phyloP scores from a whole-genome alignment of 805 yeast species.

The Pachysolen tannophilus region DNA sequence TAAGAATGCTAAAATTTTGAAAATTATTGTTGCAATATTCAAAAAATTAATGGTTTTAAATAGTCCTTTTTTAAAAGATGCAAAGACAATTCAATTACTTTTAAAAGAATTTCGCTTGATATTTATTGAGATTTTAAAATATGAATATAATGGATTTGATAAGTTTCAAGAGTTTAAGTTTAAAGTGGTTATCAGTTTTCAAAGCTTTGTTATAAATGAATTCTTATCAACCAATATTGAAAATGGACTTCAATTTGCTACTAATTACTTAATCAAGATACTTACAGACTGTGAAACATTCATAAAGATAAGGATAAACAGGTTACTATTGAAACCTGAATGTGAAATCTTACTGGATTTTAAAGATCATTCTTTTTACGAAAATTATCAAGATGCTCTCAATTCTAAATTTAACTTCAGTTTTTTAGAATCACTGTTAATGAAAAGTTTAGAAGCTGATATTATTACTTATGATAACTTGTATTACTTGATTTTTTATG shows the following conservation, averaged over 20 bases:
- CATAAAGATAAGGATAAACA: neutral
- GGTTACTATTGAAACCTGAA: neutral
- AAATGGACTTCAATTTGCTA: neutral
- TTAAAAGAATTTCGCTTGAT: neutral
- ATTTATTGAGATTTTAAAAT: slow-evolving; percentile 2
- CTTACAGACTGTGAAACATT: neutral
- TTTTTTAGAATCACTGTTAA: neutral
- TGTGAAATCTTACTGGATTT: neutral
- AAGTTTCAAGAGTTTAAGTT: slow-evolving; percentile 1
- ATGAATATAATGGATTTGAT: neutral
- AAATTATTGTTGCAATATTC: slow-evolving; percentile 2
- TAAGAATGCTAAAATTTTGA: slow-evolving; percentile 1
- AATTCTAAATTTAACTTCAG: neutral
- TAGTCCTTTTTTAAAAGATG: neutral
- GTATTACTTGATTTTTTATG: slow-evolving; percentile 3
- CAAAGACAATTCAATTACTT: neutral
- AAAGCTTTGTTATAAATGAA: no score
- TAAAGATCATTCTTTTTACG: neutral
- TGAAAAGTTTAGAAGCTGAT: neutral
- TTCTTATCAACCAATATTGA: neutral
- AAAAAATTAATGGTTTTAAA: neutral
- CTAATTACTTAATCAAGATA: neutral
- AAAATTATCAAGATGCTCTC: neutral
- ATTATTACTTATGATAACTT: neutral
- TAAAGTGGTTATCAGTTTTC: slow-evolving; percentile 1